Evolutionary conservation across 2,329 filamentous ascomycete species (phyloP).

Genomic region (Dothidotthia symphoricarpi): DNA sequence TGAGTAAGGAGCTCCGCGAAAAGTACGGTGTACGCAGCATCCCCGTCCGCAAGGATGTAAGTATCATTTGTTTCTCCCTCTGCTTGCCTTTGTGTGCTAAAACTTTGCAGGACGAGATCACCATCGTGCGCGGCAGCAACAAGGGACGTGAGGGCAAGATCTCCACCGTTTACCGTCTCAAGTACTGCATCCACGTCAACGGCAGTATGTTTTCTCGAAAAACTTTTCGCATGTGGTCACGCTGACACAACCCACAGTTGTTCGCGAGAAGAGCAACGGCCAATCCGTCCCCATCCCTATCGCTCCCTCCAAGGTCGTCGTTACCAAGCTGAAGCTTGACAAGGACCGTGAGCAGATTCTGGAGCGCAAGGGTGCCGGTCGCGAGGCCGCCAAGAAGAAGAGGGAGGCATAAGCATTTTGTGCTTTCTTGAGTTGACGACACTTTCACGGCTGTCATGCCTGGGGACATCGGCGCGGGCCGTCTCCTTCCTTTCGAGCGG

Average conservation of each 20-base stretch:
- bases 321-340: slow-evolving; percentile 98
- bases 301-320: slow-evolving; percentile 93
- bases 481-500: slow-evolving; percentile 36
- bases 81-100: slow-evolving; percentile 26
- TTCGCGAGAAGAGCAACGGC: slow-evolving; percentile 95
- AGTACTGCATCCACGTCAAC: slow-evolving; percentile 97
- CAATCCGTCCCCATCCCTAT: slow-evolving; percentile 93
- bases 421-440: slow-evolving; percentile 37
- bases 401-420: slow-evolving; percentile 48
- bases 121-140: slow-evolving; percentile 86
- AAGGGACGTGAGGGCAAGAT: slow-evolving; percentile 99
- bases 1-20: slow-evolving; percentile 82
- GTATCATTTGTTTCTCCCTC: slow-evolving; percentile 38
- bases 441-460: slow-evolving; percentile 40
- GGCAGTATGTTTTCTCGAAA: slow-evolving; percentile 50
- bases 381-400: slow-evolving; percentile 74
- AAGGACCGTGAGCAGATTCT: slow-evolving; percentile 90
- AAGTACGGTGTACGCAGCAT: slow-evolving; percentile 95
- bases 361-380: slow-evolving; percentile 77
- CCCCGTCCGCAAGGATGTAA: slow-evolving; percentile 85
- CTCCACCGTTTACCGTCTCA: slow-evolving; percentile 75
- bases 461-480: slow-evolving; percentile 35
- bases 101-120: slow-evolving; percentile 67
- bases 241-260: slow-evolving; percentile 53
- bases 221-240: slow-evolving; percentile 1